phyloP scores from a whole-genome alignment of 2,329 filamentous ascomycete genomes.

The Arthrocladium fulminans region DNA sequence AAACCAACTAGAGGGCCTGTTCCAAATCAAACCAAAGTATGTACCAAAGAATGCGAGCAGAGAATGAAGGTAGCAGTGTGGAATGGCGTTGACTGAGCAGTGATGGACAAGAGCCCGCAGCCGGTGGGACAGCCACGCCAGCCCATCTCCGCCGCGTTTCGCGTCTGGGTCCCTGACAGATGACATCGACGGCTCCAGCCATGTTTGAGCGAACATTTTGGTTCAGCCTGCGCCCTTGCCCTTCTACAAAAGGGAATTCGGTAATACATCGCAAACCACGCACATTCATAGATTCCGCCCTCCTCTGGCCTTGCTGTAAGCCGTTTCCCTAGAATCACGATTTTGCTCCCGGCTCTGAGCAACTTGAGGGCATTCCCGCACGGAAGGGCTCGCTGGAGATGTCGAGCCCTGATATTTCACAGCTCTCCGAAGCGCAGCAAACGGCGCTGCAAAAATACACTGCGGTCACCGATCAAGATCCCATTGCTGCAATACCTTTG shows the following conservation, averaged over 20 bases:
- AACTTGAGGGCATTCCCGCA: too few species aligned
- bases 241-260: not conserved
- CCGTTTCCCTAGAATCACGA: constrained; percentile 5
- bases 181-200: not conserved
- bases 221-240: not conserved
- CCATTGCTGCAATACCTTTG: constrained; percentile 65
- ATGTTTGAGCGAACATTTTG: not conserved
- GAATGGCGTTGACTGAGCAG: not conserved
- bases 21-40: not conserved
- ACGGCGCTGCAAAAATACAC: constrained; percentile 80
- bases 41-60: not conserved
- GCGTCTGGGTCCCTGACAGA: not conserved
- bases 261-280: not conserved
- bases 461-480: constrained; percentile 75
- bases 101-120: not conserved
- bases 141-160: constrained; percentile 3
- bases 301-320: not conserved
- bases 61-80: not conserved
- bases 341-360: too few species aligned
- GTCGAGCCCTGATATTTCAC: constrained; percentile 48
- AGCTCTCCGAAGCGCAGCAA: constrained; percentile 70
- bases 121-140: not conserved
- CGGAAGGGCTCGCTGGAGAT: too few species aligned
- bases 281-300: not conserved
- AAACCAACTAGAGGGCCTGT: not conserved